phyloP scores from a whole-genome alignment of 2,329 filamentous ascomycete genomes.

The Colletotrichum agaves region DNA sequence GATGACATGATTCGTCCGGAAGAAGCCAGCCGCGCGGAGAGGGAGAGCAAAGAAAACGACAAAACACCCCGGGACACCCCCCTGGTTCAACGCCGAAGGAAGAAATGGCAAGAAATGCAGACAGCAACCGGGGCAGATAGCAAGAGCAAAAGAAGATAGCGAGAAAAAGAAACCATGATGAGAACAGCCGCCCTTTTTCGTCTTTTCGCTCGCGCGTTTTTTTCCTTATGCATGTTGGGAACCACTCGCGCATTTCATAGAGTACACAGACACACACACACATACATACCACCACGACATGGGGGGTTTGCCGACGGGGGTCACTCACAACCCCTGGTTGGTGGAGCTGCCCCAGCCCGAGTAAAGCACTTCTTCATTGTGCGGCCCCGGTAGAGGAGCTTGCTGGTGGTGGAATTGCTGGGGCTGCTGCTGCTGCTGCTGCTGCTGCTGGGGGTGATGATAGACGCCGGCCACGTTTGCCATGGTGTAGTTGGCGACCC shows the following conservation, averaged over 20 bases:
- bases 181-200: background rate
- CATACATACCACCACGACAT: background rate
- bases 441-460: constrained; percentile 6
- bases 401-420: background rate
- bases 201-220: background rate
- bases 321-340: constrained; percentile 21
- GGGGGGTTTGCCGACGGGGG: background rate
- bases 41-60: background rate
- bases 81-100: background rate
- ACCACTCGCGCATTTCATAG: background rate
- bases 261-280: background rate
- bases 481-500: constrained; percentile 26
- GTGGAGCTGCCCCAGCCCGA: constrained; percentile 13
- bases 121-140: background rate
- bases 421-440: constrained; percentile 10
- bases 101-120: background rate
- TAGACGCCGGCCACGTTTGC: constrained; percentile 32
- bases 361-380: constrained; percentile 17
- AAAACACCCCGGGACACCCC: background rate
- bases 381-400: background rate
- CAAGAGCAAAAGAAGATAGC: background rate
- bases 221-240: background rate
- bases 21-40: background rate
- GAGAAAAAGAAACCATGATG: background rate
- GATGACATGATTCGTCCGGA: background rate